phyloP scores from a whole-genome alignment of 2,329 filamentous ascomycete genomes.

The Malbranchea zuffiana region DNA sequence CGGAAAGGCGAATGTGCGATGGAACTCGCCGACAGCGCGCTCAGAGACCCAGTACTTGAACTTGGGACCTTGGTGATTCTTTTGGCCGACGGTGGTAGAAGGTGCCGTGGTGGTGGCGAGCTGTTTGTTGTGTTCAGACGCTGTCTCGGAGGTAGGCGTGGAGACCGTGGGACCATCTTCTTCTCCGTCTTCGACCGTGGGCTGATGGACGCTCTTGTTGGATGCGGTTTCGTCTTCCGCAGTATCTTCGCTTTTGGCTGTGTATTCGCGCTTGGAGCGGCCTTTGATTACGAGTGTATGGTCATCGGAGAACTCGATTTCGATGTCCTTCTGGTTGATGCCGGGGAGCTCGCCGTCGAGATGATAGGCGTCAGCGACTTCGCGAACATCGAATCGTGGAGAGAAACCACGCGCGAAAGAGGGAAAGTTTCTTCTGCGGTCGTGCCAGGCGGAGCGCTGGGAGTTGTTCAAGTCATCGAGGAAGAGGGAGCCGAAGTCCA shows the following conservation, averaged over 20 bases:
- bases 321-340: conserved; percentile 33
- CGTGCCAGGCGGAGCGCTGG: conserved; percentile 15
- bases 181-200: conserved; percentile 46
- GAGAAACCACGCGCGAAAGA: conserved; percentile 24
- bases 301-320: conserved; percentile 38
- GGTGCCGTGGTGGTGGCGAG: conserved; percentile 22
- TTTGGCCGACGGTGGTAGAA: conserved; percentile 15
- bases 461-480: conserved; percentile 33
- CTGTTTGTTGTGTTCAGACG: conserved; percentile 13
- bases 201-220: conserved; percentile 28
- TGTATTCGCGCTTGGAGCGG: conserved; percentile 26
- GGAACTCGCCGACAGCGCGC: conserved; percentile 47
- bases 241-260: conserved; percentile 16
- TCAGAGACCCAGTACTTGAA: conserved; percentile 47
- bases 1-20: conserved; percentile 47
- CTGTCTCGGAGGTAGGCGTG: conserved; percentile 10
- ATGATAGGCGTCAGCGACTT: conserved; percentile 31
- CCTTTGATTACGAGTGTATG: conserved; percentile 37
- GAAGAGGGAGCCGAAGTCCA: conserved; percentile 33
- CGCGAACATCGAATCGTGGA: conserved; percentile 37
- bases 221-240: conserved; percentile 14
- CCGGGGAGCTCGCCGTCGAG: conserved; percentile 39
- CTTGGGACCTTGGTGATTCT: conserved; percentile 15
- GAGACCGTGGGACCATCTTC: conserved; percentile 18
- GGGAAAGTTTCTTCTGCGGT: conserved; percentile 2